These are phyloP conservation scores for Pichia sp. DNA, from an alignment of 1,139 yeast genomes.

Conservation along the genomic window DNA sequence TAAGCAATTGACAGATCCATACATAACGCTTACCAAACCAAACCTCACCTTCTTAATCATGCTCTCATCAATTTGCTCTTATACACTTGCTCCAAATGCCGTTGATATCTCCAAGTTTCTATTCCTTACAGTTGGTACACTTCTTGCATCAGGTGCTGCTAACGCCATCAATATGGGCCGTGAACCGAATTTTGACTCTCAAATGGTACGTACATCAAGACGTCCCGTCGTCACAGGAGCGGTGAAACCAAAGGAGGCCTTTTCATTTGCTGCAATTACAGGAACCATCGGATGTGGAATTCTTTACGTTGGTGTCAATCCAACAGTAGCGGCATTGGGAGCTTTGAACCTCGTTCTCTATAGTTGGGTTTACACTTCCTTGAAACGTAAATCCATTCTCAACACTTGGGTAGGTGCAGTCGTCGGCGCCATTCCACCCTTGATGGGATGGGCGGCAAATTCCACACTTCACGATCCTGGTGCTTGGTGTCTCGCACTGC, in stretches of 20 bases:
- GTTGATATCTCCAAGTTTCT: slow-evolving; percentile 63
- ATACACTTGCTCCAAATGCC: slow-evolving; percentile 83
- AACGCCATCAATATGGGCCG: slow-evolving; percentile 97
- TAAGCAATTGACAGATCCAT: slow-evolving; percentile 43
- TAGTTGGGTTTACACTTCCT: slow-evolving; percentile 85
- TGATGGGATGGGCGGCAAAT: slow-evolving; percentile 99
- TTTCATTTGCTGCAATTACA: slow-evolving; percentile 62
- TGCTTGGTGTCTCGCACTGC: slow-evolving; percentile 89
- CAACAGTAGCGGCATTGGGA: slow-evolving; percentile 76
- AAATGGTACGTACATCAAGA: slow-evolving; percentile 82
- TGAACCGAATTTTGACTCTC: slow-evolving; percentile 82
- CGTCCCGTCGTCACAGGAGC: slow-evolving; percentile 89
- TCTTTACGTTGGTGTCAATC: slow-evolving; percentile 75
- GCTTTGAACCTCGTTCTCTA: slow-evolving; percentile 71
- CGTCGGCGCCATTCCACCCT: slow-evolving; percentile 97
- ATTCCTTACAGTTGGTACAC: slow-evolving; percentile 76
- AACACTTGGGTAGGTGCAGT: slow-evolving; percentile 99
- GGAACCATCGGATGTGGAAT: slow-evolving; percentile 68
- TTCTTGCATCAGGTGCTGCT: slow-evolving; percentile 87
- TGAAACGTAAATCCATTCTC: slow-evolving; percentile 74
- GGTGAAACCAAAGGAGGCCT: slow-evolving; percentile 72
- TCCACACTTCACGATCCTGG: slow-evolving; percentile 79
- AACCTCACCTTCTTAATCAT: slow-evolving; percentile 82
- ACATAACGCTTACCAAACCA: slow-evolving; percentile 81
- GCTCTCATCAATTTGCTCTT: slow-evolving; percentile 85